Evolutionary conservation across 768 basidiomycete species (phyloP).

Genomic region (Exsudoporus frostii): DNA sequence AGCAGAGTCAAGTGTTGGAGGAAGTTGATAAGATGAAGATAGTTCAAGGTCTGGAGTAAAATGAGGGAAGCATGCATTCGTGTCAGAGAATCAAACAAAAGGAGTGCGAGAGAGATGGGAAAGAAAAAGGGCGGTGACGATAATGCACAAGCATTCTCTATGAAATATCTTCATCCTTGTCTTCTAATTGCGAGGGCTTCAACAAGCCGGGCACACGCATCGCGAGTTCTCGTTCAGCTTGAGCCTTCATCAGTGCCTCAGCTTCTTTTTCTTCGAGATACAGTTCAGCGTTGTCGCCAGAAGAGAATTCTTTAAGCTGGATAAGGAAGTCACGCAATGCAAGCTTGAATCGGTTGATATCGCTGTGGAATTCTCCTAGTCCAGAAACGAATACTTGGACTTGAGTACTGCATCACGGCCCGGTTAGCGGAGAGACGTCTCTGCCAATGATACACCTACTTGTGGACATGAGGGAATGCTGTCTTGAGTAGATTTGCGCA

Average conservation of each 20-base stretch:
- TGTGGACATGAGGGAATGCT: slow-evolving; percentile 91
- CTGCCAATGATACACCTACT: slow-evolving; percentile 43
- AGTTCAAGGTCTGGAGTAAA: slow-evolving; percentile 25
- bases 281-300: slow-evolving; percentile 84
- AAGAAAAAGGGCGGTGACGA: slow-evolving; percentile 25
- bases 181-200: slow-evolving; percentile 92
- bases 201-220: slow-evolving; percentile 97
- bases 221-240: slow-evolving; percentile 83
- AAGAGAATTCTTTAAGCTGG: slow-evolving; percentile 95
- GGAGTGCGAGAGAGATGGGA: slow-evolving; percentile 11
- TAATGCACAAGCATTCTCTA: slow-evolving; percentile 28
- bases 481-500: slow-evolving; percentile 79
- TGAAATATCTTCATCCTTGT: slow-evolving; percentile 82
- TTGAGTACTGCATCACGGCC: slow-evolving; percentile 50
- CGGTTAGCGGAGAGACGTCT: slow-evolving; percentile 8
- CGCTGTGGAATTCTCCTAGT: slow-evolving; percentile 69
- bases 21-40: slow-evolving; percentile 25
- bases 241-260: slow-evolving; percentile 71
- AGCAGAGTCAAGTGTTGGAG: slow-evolving; percentile 26
- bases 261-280: slow-evolving; percentile 93
- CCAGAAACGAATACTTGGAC: slow-evolving; percentile 66
- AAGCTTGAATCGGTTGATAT: slow-evolving; percentile 89
- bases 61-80: slow-evolving; percentile 21
- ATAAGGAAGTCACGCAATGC: slow-evolving; percentile 96
- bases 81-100: slow-evolving; percentile 32